Conservation (phyloP, 495 filamentous ascomycete species). For the Glonium stellatum region DNA sequence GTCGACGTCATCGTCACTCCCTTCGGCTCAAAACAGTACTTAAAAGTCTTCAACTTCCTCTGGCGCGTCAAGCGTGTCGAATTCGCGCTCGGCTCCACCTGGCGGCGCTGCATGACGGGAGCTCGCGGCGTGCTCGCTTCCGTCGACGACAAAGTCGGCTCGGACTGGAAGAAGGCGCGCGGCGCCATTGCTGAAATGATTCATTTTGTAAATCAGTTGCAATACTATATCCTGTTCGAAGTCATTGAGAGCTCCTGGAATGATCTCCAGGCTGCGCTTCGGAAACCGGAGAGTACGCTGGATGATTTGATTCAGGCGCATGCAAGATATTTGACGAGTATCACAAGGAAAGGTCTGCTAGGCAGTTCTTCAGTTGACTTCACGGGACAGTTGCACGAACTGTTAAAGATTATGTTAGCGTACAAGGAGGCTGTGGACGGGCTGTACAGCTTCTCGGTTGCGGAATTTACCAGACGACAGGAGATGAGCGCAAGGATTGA, state of each 20-base stretch:
- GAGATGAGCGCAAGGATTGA: constrained; percentile 71
- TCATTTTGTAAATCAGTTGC: constrained; percentile 92
- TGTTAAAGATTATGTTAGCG: constrained; percentile 86
- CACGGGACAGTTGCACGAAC: constrained; percentile 81
- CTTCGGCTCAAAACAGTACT: constrained; percentile 88
- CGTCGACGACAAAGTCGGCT: constrained; percentile 64
- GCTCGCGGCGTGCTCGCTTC: constrained; percentile 82
- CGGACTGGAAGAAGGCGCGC: constrained; percentile 84
- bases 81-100: constrained; percentile 81
- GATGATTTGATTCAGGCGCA: constrained; percentile 94
- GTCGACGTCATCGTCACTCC: constrained; percentile 96
- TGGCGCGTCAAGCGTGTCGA: constrained; percentile 98
- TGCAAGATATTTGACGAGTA: constrained; percentile 78
- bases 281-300: constrained; percentile 76
- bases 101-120: constrained; percentile 95
- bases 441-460: constrained; percentile 85
- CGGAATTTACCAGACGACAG: constrained; percentile 86
- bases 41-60: constrained; percentile 98
- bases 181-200: constrained; percentile 95
- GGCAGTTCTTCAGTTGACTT: constrained; percentile 64
- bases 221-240: constrained; percentile 98
- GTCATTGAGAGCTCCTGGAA: constrained; percentile 95
- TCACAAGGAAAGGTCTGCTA: constrained; percentile 93
- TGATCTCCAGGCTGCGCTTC: constrained; percentile 70
- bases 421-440: constrained; percentile 94